A percentile compares a stretch with the other conserved stretches of the same genome.
These are phyloP conservation scores for Mortierella sp. DNA, from an alignment of 371 early-diverging fungal species.

Conservation along the genomic window DNA sequence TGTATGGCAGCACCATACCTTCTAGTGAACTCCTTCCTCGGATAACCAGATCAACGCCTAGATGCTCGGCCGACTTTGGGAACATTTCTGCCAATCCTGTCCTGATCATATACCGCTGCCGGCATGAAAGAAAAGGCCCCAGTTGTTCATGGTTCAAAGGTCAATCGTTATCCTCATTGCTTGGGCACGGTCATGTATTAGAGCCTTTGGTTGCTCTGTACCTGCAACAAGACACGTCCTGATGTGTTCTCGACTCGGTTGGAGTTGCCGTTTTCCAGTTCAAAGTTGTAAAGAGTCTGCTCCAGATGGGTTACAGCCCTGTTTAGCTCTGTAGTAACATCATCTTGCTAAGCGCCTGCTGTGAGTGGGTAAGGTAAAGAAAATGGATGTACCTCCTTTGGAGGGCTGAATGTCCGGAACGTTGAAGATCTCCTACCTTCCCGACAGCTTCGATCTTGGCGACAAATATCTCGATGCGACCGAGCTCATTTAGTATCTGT, in stretches of 20 bases:
- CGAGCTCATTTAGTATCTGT: conserved; percentile 43
- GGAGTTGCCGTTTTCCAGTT: conserved; percentile 23
- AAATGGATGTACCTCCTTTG: neutral
- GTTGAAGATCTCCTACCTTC: conserved; percentile 12
- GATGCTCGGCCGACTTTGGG: conserved; percentile 39
- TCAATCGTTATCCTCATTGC: neutral
- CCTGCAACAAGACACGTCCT: conserved; percentile 28
- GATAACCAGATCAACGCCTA: conserved; percentile 37
- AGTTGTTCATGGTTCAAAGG: neutral
- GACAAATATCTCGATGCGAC: conserved; percentile 44
- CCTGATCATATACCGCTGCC: conserved; percentile 42
- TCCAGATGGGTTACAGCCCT: conserved; percentile 30
- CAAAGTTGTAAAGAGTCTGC: conserved; percentile 25
- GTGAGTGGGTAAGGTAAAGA: neutral
- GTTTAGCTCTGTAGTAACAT: conserved; percentile 17
- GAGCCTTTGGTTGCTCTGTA: neutral
- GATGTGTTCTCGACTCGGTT: conserved; percentile 14
- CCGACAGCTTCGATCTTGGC: conserved; percentile 43
- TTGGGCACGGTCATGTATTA: neutral
- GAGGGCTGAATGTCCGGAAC: neutral
- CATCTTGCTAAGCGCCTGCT: conserved; percentile 28
- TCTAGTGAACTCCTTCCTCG: conserved; percentile 36
- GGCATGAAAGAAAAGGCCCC: neutral
- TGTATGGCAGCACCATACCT: neutral
- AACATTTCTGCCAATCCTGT: conserved; percentile 43